Base-by-base conservation (phyloP, 2,329 filamentous ascomycete species). In the Colletotrichum orbiculare region DNA sequence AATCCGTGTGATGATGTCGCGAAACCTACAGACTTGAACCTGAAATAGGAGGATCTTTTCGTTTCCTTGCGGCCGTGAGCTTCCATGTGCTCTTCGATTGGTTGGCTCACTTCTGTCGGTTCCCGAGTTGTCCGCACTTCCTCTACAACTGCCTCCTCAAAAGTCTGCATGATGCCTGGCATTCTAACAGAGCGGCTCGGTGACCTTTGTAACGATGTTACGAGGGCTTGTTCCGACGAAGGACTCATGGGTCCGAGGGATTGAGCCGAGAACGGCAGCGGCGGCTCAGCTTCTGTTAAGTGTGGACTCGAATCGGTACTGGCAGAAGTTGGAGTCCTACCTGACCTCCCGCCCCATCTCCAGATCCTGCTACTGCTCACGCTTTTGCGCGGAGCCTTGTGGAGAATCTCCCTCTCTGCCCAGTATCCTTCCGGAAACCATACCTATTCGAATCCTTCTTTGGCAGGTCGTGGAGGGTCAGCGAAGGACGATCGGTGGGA, bases 371-470 rank as follows among this genome's bases (percentile, higher is more conserved):
- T 73, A 33, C 74, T 71, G 54, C 70, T 77, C 25, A 25, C 25
- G 54, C 75, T 78, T 68, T 76, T 73, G 13, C 72, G 70, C 1
- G 73, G 70, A 4, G 65, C 52, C 55, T 72, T 68, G 25, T 65
- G 60, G n/a, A 64, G 59, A 34, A 70, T 60, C 50, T 82, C 77
- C n/a, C 86, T 79, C 73, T 88, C 86, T n/a, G 86, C 86, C 86
- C 85, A 88, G 71, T 87, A 89, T 6, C 86, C 86, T 55, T 82
- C 83, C 1, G 86, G 86, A 71, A 86, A 88, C 86, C 86, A 88
- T 33, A 88, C 86, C 86, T 85, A 89, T 76, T 89, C 86, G 70
- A 75, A 80, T 45, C 86, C 85, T 48, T 83, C 79, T 53, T 75
- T 82, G 57, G 86, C 76, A n/a, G 83, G 80, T 2, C 86, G 82